A percentile compares a stretch with the other conserved stretches of the same genome.
These are phyloP conservation scores for Colletotrichum falcatum DNA, from an alignment of 2,329 filamentous ascomycete species.

Conservation along the genomic window DNA sequence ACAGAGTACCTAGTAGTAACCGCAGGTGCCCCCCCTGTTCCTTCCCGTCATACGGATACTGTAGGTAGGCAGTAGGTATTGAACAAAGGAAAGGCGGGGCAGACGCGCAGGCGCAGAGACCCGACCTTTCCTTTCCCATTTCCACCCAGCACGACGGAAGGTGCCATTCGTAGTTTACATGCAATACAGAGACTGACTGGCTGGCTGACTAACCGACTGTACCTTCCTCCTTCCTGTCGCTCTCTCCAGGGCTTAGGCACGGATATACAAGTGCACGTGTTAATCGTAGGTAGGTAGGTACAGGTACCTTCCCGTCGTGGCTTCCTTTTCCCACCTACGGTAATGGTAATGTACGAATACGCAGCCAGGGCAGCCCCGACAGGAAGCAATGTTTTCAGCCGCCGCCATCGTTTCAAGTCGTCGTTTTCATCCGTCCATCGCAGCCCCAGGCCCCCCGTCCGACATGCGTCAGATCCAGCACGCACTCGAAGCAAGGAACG, in stretches of 20 bases:
- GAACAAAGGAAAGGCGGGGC: background rate
- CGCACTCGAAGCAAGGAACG: conserved; percentile 4
- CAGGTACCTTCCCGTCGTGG: background rate
- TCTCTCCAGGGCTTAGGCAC: too few species aligned
- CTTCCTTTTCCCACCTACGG: background rate
- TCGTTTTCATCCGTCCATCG: conserved; percentile 20
- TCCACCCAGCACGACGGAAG: too few species aligned
- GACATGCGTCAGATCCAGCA: conserved; percentile 24
- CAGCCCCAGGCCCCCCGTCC: conserved; percentile 32
- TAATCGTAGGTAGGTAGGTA: background rate
- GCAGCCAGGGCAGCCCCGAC: background rate
- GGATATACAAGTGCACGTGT: background rate
- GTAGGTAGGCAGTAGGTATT: too few species aligned
- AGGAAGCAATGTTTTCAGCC: conserved; percentile 27
- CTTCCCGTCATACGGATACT: conserved; percentile 7
- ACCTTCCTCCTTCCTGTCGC: background rate
- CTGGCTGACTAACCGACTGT: too few species aligned
- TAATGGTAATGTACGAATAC: too few species aligned
- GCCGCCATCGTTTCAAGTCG: conserved; percentile 25
- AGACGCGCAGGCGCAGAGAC: background rate
- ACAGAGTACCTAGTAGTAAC: too few species aligned
- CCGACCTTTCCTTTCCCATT: background rate
- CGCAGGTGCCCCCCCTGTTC: too few species aligned
- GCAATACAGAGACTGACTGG: too few species aligned
- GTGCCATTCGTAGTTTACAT: too few species aligned